Percentiles rank a stretch among this genome's conserved stretches.
phyloP scores from a whole-genome alignment of 2,329 filamentous ascomycete genomes.

The Scedosporium minutisporum region DNA sequence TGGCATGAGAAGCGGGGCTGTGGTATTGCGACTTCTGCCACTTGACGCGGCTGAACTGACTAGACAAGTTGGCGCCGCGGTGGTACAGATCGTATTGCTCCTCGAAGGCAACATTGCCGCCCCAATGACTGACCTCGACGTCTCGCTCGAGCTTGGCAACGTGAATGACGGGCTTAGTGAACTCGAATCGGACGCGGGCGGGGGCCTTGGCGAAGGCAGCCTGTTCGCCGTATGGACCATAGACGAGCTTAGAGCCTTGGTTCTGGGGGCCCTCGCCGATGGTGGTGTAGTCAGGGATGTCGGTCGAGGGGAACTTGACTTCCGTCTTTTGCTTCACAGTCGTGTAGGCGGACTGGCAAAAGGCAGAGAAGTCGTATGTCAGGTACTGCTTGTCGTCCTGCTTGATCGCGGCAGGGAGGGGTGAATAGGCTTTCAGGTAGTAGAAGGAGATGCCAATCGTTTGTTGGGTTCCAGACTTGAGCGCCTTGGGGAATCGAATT shows the following conservation, averaged over 20 bases:
- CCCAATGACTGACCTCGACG: slow-evolving; percentile 95
- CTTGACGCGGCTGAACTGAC: slow-evolving; percentile 66
- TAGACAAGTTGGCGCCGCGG: slow-evolving; percentile 67
- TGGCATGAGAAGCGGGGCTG: slow-evolving; percentile 64
- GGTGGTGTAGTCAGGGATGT: slow-evolving; percentile 77
- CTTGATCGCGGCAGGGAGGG: slow-evolving; percentile 72
- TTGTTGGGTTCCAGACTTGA: slow-evolving; percentile 67
- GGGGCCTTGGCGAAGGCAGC: slow-evolving; percentile 66
- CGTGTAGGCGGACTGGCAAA: slow-evolving; percentile 71
- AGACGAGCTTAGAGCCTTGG: slow-evolving; percentile 76
- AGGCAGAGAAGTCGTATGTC: slow-evolving; percentile 75
- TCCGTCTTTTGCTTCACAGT: slow-evolving; percentile 96
- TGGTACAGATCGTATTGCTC: slow-evolving; percentile 86
- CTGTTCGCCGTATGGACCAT: slow-evolving; percentile 78
- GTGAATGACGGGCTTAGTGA: slow-evolving; percentile 82
- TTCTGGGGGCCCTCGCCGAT: slow-evolving; percentile 66
- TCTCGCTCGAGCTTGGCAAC: slow-evolving; percentile 75
- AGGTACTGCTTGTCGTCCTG: slow-evolving; percentile 85
- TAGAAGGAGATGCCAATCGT: slow-evolving; percentile 84
- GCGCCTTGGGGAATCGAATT: slow-evolving; percentile 65
- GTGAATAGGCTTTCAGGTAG: slow-evolving; percentile 65
- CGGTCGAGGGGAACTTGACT: slow-evolving; percentile 71
- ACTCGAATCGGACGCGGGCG: slow-evolving; percentile 81
- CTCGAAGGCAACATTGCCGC: slow-evolving; percentile 89
- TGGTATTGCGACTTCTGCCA: slow-evolving; percentile 67